Evolutionary conservation across 306 rosid species (phyloP).

Genomic region (Trifolium fragiferum): DNA sequence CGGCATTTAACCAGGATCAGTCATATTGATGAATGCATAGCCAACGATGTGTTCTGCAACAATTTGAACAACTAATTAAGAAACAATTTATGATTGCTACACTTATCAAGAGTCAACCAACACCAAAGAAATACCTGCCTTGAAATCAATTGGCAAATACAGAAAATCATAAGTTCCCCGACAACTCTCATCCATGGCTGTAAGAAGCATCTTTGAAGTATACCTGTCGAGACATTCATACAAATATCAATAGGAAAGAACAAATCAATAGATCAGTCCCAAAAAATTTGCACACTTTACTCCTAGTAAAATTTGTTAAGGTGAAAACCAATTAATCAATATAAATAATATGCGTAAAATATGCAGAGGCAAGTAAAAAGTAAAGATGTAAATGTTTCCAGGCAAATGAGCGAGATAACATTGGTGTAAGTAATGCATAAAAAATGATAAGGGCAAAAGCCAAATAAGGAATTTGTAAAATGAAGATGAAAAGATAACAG

Average conservation of each 20-base stretch:
- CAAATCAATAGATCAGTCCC: constrained; percentile 14
- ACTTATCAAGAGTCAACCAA: constrained; percentile 30
- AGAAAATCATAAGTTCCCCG: constrained; percentile 87
- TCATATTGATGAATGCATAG: constrained; percentile 93
- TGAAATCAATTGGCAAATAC: constrained; percentile 88
- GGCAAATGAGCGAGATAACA: constrained; percentile 23
- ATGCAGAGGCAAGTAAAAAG: constrained; percentile 17
- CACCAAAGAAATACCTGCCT: constrained; percentile 56
- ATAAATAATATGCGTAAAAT: background rate
- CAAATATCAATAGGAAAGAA: constrained; percentile 22
- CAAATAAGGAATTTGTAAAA: constrained; percentile 35
- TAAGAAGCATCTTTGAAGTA: constrained; percentile 89
- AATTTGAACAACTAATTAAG: constrained; percentile 38
- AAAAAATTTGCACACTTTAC: constrained; percentile 13
- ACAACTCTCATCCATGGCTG: constrained; percentile 84
- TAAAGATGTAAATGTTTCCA: constrained; percentile 1
- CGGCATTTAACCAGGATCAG: constrained; percentile 85
- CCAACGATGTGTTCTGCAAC: constrained; percentile 89
- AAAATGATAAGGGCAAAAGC: background rate
- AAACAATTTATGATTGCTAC: constrained; percentile 31
- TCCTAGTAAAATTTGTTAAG: constrained; percentile 7
- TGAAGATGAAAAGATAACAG: constrained; percentile 23
- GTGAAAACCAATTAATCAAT: constrained; percentile 17
- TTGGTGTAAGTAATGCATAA: constrained; percentile 16
- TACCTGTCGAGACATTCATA: constrained; percentile 56